A percentile compares a stretch with the other conserved stretches of the same genome.
Evolutionary conservation across 2,329 filamentous ascomycete species (phyloP).

Genomic region (Calonectria leucothoes): DNA sequence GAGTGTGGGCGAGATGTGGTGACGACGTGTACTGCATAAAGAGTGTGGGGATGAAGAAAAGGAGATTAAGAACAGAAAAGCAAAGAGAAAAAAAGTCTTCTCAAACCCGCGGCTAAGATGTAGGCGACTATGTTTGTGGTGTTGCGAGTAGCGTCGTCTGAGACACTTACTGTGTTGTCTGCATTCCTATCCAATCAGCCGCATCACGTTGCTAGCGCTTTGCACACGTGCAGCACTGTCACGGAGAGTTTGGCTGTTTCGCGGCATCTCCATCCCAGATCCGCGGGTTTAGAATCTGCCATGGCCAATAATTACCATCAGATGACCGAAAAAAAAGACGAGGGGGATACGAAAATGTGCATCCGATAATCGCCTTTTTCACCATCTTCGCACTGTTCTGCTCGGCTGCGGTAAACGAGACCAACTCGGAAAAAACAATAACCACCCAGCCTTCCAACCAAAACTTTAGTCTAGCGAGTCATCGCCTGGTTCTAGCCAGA

Average conservation of each 20-base stretch:
- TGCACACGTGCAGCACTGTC: not conserved
- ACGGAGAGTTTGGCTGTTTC: not conserved
- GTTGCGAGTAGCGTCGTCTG: not conserved
- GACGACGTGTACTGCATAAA: not conserved
- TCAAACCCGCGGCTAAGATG: not conserved
- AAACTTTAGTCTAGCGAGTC: not conserved
- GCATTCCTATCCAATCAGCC: conserved; percentile 5
- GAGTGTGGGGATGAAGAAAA: not conserved
- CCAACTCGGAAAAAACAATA: not conserved
- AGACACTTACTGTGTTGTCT: not conserved
- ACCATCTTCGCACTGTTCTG: not conserved
- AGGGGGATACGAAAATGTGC: not conserved
- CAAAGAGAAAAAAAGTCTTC: not conserved
- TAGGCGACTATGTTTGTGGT: not conserved
- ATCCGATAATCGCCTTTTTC: not conserved
- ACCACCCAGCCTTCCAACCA: not conserved
- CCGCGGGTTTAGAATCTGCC: not conserved
- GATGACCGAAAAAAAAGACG: not conserved
- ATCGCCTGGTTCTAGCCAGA: not conserved
- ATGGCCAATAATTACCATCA: not conserved
- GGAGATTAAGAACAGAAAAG: not conserved
- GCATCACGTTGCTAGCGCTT: conserved; percentile 2
- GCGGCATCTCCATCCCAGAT: not conserved
- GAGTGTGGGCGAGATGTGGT: not conserved
- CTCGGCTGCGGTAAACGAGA: not conserved